Evolutionary conservation across 257 asterid genomes (phyloP), one percentile per base, ranked within the genome.

Genomic region (Jaltomata sinuosa): DNA sequence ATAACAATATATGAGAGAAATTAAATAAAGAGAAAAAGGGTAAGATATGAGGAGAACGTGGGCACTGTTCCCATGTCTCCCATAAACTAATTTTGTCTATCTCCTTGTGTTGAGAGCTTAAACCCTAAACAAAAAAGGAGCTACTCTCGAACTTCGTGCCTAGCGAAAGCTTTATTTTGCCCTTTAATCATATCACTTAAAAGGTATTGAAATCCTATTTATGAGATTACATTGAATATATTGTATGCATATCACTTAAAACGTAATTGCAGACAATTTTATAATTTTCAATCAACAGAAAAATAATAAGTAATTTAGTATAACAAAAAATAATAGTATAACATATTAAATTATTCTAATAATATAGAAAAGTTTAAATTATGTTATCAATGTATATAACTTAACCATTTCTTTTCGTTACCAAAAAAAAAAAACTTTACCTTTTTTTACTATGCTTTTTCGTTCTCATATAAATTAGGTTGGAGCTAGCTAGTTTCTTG

Each of bases 61-160:
- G 97, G 94, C 85, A 85, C 90, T 91, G 95, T 91, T 90, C 89
- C 94, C 94, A 32, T 89, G 95, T 89, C 94, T 88, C 93, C 93
- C 88, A 82, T 90, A 87, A 91, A 87, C 86, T 45, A 88, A 81
- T 52, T 83, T 83, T 85, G 4, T 89, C 89, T 76, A 90, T 92
- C 94, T 87, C 93, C 97, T 93, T 91, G 98, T 91, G 95, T 90
- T 85, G 90, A 83, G 97, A 80, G 97, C 94, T 91, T 90, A 85
- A 82, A 82, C 86, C 86, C 91, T 90, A 85, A 91, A 87, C 77
- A 86, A 61, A 57, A 22, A n/a, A n/a, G n/a, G n/a, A n/a, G n/a
- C n/a, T n/a, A n/a, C n/a, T n/a, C n/a, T n/a, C n/a, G n/a, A n/a
- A n/a, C n/a, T n/a, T n/a, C n/a, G n/a, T n/a, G n/a, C n/a, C n/a